phyloP scores from a whole-genome alignment of 306 rosid species.

The Cucumis hystrix region DNA sequence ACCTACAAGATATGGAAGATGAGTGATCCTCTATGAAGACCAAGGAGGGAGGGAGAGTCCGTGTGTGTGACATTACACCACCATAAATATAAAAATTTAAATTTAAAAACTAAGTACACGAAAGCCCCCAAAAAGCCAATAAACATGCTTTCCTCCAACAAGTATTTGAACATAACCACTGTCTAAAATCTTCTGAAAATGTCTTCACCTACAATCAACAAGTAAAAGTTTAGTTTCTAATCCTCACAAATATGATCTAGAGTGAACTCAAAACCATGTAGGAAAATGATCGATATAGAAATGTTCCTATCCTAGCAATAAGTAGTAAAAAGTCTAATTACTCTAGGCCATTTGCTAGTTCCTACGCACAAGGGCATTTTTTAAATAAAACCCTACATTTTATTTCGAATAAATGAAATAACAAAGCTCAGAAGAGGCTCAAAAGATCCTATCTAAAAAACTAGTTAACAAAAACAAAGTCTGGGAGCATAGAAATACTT shows the following conservation, averaged over 20 bases:
- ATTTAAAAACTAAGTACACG: slow-evolving; percentile 1
- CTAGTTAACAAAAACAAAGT: neutral
- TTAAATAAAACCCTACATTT: neutral
- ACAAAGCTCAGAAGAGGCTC: neutral
- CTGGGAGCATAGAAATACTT: neutral
- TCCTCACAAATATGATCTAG: slow-evolving; percentile 3
- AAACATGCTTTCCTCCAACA: slow-evolving; percentile 13
- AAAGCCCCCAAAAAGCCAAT: slow-evolving; percentile 10
- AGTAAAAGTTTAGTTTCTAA: slow-evolving; percentile 7
- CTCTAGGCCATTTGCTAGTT: neutral
- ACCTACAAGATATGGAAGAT: slow-evolving; percentile 1
- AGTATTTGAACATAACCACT: slow-evolving; percentile 9
- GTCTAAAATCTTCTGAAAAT: slow-evolving; percentile 9
- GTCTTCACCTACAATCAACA: slow-evolving; percentile 14
- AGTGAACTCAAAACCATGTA: slow-evolving; percentile 9
- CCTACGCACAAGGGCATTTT: neutral
- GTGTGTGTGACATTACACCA: neutral
- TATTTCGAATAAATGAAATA: neutral
- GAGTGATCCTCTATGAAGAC: neutral
- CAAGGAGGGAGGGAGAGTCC: neutral
- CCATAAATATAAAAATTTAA: neutral
- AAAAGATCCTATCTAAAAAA: neutral
- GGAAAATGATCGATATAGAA: slow-evolving; percentile 1
- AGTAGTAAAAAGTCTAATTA: neutral
- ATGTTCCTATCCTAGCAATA: slow-evolving; percentile 3